These are phyloP conservation scores for Penicillium digitatum DNA, from an alignment of 2,329 filamentous ascomycete genomes.

Conservation along the genomic window DNA sequence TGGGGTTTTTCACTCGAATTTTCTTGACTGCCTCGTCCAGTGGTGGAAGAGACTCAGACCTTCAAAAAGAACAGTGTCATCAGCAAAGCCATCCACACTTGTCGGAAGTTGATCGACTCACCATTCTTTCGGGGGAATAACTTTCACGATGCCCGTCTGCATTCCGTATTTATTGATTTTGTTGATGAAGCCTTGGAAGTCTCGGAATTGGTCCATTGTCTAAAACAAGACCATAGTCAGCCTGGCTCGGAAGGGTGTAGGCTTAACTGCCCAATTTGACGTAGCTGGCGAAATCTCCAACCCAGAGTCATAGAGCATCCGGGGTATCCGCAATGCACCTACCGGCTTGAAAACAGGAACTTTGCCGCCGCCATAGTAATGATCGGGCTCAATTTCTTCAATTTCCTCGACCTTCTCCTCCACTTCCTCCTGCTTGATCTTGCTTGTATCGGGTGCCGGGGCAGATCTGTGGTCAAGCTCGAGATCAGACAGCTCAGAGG, in stretches of 20 bases:
- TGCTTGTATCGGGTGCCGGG: slow-evolving; percentile 24
- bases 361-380: slow-evolving; percentile 77
- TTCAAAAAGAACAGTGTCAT: slow-evolving; percentile 27
- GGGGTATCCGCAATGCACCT: slow-evolving; percentile 34
- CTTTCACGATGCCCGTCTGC: slow-evolving; percentile 95
- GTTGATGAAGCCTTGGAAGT: slow-evolving; percentile 87
- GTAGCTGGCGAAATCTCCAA: background rate
- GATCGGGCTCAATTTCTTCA: slow-evolving; percentile 75
- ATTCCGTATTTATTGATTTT: slow-evolving; percentile 93
- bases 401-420: slow-evolving; percentile 66
- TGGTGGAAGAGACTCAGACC: slow-evolving; percentile 66
- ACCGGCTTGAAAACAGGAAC: slow-evolving; percentile 91
- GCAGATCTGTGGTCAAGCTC: slow-evolving; percentile 35
- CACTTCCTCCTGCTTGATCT: slow-evolving; percentile 44
- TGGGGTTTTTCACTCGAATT: slow-evolving; percentile 91
- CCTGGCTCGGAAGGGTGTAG: background rate
- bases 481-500: slow-evolving; percentile 42
- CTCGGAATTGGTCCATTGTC: slow-evolving; percentile 89
- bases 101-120: slow-evolving; percentile 47
- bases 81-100: slow-evolving; percentile 8
- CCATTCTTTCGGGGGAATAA: slow-evolving; percentile 93
- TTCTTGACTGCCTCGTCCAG: slow-evolving; percentile 85
- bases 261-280: background rate
- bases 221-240: slow-evolving; percentile 33
- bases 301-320: background rate